Evolutionary conservation across 2,329 filamentous ascomycete genomes (phyloP), one percentile per base, ranked within the genome.

Genomic region (Lecanicillium sp.): DNA sequence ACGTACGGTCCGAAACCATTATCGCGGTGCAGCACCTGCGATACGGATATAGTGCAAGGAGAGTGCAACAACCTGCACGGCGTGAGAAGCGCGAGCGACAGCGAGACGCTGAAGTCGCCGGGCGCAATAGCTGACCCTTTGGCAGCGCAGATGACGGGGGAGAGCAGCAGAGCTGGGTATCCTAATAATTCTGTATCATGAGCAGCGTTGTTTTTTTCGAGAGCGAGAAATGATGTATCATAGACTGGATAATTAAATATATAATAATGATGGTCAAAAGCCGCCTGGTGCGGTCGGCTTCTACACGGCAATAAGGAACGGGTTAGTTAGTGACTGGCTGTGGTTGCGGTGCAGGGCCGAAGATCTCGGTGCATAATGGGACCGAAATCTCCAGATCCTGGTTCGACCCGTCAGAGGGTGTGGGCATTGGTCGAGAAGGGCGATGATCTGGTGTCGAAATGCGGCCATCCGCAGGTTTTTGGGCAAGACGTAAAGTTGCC

Each of bases 1-100:
- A 38, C 38, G 14, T 48, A 48, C 32, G 45, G 45, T 12, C 45
- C 45, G 8, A 48, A 48, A 12, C 45, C 45, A 6, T 21, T 42
- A 3, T 42, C 45, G 12, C 45, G 45, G 17, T 37, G 45, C 4
- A 48, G 30, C 32, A 48, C 45, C 11, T 48, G 45, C 24, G 45
- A 29, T 15, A 42, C 30, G 2, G 45, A 48, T 10, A 38, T 23
- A 3, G 21, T 33, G 29, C 44, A 12, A 15, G 29, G 21, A 8
- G 44, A 47, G 29, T n/a, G 26, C 26, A 23, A n/a, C 38, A 29
- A 26, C 19, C 21, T 42, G 29, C 23, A 5, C 7, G 19, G 17
- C 9, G 32, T n/a, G 8, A 27, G n/a, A 5, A 27, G 23, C 4
- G 12, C 24, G 11, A 30, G 7, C 10, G 10, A 26, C 30, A 30